Base-by-base conservation (phyloP, 1,284 basidiomycete genomes). In the Xerocomus amazonicus region DNA sequence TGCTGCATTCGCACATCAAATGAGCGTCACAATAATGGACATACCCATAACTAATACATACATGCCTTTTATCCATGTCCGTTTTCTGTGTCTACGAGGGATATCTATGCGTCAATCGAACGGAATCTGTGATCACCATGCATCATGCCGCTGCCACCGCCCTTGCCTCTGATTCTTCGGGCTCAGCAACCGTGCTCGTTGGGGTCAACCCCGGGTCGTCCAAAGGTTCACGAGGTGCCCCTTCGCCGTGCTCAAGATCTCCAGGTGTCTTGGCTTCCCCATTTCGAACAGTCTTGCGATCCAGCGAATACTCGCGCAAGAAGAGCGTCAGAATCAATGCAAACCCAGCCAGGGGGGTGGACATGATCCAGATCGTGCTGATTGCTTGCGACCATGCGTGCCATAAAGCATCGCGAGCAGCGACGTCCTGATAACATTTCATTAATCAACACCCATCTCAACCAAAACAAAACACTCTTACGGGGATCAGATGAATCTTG, bases 331-430 rank as follows among this genome's bases (percentile, higher is more conserved):
- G 70, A 27, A 89, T 54, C 54, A 87, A 72, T 17, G 76, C 75
- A 28, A 73, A 70, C n/a, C 80, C 84, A 14, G 77, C 37, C 13
- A 87, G 61, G 0, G 86, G 84, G 5, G 80, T 80, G 60, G 74
- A 75, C 26, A 86, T 78, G 50, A 89, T 63, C 89, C 90, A 93
- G 48, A 92, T 83, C 37, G 73, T 78, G 54, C 74, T 74, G 35
- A 92, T 81, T 0, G 87, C 78, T 43, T 78, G 67, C 3, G 87
- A 76, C 67, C 86, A 92, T 0, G 86, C 87, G 46, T 85, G 73
- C 38, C 86, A 78, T 3, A 92, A 72, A 37, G 74, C 70, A 19
- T 72, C 56, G 12, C 79, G 77, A 28, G 71, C 59, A 8, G 59
- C 57, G 9, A 74, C 61, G 57, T 87, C 76, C 81, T 83, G 51